Percentiles rank a stretch among this genome's conserved stretches.
phyloP scores from a whole-genome alignment of 129 eudicot species.

The Helichrysum umbraculigerum region DNA sequence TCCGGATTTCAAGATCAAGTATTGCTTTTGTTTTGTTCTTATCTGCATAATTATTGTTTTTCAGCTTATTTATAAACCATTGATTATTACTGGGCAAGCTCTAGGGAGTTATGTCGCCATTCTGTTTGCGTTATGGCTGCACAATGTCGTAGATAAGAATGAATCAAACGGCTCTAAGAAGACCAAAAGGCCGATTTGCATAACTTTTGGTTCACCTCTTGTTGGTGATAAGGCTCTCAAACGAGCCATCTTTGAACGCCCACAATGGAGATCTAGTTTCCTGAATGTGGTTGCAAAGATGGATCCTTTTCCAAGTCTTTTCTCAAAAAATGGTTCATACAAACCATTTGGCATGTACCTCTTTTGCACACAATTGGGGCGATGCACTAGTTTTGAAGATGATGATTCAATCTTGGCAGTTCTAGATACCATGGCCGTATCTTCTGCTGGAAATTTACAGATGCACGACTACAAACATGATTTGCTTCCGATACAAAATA shows the following conservation, averaged over 20 bases:
- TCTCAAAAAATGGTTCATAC: constrained; percentile 27
- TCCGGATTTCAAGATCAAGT: not conserved
- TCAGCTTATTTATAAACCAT: constrained; percentile 25
- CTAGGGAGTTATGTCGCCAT: constrained; percentile 49
- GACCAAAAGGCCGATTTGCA: constrained; percentile 43
- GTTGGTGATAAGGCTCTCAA: constrained; percentile 43
- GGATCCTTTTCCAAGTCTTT: constrained; percentile 40
- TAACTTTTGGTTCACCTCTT: constrained; percentile 64
- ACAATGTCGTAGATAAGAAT: constrained; percentile 25
- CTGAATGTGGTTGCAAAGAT: constrained; percentile 43
- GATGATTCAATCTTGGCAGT: constrained; percentile 35
- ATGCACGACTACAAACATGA: constrained; percentile 34
- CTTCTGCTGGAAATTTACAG: not conserved
- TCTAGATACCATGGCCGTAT: constrained; percentile 21
- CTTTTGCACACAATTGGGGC: constrained; percentile 44
- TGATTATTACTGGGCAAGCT: constrained; percentile 47
- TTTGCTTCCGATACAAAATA: constrained; percentile 29
- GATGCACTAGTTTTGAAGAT: constrained; percentile 43
- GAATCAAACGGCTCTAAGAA: constrained; percentile 17
- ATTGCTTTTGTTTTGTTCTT: not conserved
- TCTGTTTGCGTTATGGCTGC: constrained; percentile 48
- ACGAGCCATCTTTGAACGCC: constrained; percentile 47
- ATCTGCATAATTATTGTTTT: not conserved
- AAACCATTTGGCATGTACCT: constrained; percentile 54
- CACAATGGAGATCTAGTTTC: constrained; percentile 50